These are phyloP conservation scores for Aspergillus novofumigatus DNA, from an alignment of 2,329 filamentous ascomycete genomes.

Conservation along the genomic window DNA sequence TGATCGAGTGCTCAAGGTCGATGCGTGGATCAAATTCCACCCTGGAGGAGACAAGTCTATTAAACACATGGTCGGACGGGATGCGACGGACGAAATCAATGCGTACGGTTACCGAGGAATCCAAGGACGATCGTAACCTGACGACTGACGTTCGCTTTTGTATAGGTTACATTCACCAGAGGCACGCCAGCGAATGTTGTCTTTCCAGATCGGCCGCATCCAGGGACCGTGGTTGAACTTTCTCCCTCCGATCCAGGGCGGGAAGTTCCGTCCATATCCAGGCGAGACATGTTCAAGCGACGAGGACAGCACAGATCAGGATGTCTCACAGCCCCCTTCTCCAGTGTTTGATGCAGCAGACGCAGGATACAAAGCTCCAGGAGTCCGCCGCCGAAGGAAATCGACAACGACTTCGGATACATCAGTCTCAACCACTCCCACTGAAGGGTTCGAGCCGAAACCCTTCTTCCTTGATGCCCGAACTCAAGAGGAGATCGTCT, in stretches of 20 bases:
- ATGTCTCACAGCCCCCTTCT: slow-evolving; percentile 54
- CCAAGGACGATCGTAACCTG: slow-evolving; percentile 9
- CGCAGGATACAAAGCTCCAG: slow-evolving; percentile 18
- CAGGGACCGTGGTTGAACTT: slow-evolving; percentile 85
- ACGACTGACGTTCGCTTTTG: slow-evolving; percentile 12
- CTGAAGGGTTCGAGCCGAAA: slow-evolving; percentile 32
- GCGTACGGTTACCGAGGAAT: slow-evolving; percentile 56
- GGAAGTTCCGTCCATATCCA: slow-evolving; percentile 61
- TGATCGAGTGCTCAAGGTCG: slow-evolving; percentile 76
- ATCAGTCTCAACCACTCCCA: slow-evolving; percentile 26
- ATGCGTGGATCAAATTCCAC: slow-evolving; percentile 84
- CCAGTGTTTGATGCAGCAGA: slow-evolving; percentile 57
- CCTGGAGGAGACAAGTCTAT: slow-evolving; percentile 91
- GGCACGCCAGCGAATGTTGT: slow-evolving; percentile 70
- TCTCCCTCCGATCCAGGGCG: slow-evolving; percentile 85
- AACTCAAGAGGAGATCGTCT: slow-evolving; percentile 68
- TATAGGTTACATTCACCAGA: slow-evolving; percentile 75
- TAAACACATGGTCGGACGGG: slow-evolving; percentile 85
- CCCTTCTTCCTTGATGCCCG: slow-evolving; percentile 66
- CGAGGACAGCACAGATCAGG: slow-evolving; percentile 46
- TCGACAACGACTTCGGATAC: slow-evolving; percentile 22
- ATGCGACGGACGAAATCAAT: slow-evolving; percentile 91
- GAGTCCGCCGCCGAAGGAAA: slow-evolving; percentile 34
- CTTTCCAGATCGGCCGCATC: slow-evolving; percentile 78
- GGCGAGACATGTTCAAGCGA: slow-evolving; percentile 41